These are phyloP conservation scores for Dactylellina sp. DNA, from an alignment of 2,329 filamentous ascomycete species.

Conservation along the genomic window DNA sequence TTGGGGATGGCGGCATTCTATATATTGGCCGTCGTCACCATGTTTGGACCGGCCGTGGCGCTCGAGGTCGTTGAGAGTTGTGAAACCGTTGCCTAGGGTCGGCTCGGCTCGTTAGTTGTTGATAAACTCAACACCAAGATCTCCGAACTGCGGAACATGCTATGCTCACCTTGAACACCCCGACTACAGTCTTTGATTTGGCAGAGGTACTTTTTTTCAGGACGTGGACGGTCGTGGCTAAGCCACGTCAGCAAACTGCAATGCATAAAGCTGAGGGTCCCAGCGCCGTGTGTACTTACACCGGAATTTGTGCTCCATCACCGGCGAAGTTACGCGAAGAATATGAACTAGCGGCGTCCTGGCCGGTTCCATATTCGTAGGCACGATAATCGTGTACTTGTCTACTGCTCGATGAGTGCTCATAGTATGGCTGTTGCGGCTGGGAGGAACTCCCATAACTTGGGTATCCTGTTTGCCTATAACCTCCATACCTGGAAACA, in stretches of 20 bases:
- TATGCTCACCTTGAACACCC: slow-evolving; percentile 34
- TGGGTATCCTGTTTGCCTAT: slow-evolving; percentile 25
- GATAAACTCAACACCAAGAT: slow-evolving; percentile 26
- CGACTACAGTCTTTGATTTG: slow-evolving; percentile 24
- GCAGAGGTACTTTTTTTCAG: slow-evolving; percentile 50
- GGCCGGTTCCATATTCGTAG: slow-evolving; percentile 26
- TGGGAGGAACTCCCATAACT: slow-evolving; percentile 40
- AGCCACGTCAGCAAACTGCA: slow-evolving; percentile 56
- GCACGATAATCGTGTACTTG: slow-evolving; percentile 8
- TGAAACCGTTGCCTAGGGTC: slow-evolving; percentile 42
- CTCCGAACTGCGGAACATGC: slow-evolving; percentile 14
- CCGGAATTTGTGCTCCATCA: slow-evolving; percentile 28
- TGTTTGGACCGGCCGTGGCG: slow-evolving; percentile 55
- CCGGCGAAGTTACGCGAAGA: slow-evolving; percentile 5
- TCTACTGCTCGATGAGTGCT: slow-evolving; percentile 18
- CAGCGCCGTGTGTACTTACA: slow-evolving; percentile 45
- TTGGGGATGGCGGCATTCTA: slow-evolving; percentile 43
- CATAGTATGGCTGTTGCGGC: slow-evolving; percentile 19
- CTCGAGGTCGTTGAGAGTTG: slow-evolving; percentile 55
- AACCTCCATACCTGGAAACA: slow-evolving; percentile 34
- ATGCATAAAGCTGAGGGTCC: slow-evolving; percentile 31
- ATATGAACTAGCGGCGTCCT: slow-evolving; percentile 30
- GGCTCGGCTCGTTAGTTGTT: slow-evolving; percentile 22
- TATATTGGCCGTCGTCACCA: slow-evolving; percentile 50
- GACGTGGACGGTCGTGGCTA: slow-evolving; percentile 34